Evolutionary conservation across 495 filamentous ascomycete genomes (phyloP).

Genomic region (Haplographium delicatum): DNA sequence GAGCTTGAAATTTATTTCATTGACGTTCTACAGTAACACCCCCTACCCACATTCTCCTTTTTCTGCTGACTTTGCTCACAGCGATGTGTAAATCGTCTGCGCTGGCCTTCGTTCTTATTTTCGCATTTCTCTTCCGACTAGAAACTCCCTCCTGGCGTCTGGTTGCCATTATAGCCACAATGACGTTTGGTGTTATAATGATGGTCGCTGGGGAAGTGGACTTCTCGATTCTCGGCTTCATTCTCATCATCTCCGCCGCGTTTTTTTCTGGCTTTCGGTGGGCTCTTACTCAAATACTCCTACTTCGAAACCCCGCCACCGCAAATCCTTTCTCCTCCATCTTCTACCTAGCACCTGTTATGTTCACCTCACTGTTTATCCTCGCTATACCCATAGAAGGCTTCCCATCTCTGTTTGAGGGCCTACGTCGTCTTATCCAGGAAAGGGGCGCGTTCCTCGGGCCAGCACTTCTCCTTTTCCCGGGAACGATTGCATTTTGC

Average conservation of each 20-base stretch:
- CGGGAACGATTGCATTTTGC: slow-evolving; percentile 84
- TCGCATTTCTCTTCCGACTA: slow-evolving; percentile 91
- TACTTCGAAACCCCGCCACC: slow-evolving; percentile 91
- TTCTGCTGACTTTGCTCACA: slow-evolving; percentile 26
- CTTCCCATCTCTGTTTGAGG: slow-evolving; percentile 54
- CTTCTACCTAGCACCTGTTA: slow-evolving; percentile 93
- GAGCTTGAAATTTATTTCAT: slow-evolving; percentile 87
- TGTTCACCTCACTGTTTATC: slow-evolving; percentile 78
- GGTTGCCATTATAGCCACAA: slow-evolving; percentile 79
- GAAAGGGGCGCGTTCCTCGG: slow-evolving; percentile 53
- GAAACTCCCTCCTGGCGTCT: slow-evolving; percentile 83
- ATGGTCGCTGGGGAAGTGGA: slow-evolving; percentile 97
- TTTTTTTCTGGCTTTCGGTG: slow-evolving; percentile 97
- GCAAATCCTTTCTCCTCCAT: slow-evolving; percentile 95
- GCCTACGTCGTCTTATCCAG: slow-evolving; percentile 55
- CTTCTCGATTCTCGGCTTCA: slow-evolving; percentile 83
- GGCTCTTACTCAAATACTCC: slow-evolving; percentile 92
- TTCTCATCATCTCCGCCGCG: slow-evolving; percentile 85
- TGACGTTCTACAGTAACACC: slow-evolving; percentile 84
- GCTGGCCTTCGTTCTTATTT: slow-evolving; percentile 89
- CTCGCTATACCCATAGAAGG: slow-evolving; percentile 89
- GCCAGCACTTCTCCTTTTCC: slow-evolving; percentile 74
- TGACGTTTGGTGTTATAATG: slow-evolving; percentile 96
- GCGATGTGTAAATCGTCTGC: slow-evolving; percentile 99
- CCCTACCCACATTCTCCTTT: background rate